Conservation (phyloP, 73 alveolate species). For the Effrenium voratum region DNA sequence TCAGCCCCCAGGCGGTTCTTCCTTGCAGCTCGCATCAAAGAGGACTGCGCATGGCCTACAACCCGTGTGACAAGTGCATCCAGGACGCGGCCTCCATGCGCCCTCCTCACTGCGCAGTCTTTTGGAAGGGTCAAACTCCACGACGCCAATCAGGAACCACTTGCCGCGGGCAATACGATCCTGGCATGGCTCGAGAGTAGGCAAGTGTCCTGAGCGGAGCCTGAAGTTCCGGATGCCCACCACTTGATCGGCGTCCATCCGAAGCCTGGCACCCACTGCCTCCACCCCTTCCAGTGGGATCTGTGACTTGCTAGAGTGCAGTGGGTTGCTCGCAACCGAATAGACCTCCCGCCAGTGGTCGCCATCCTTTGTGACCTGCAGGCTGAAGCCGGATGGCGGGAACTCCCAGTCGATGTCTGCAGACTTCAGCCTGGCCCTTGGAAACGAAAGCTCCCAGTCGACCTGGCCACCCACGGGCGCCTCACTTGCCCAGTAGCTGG, state of each 20-base stretch:
- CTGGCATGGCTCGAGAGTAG: constrained; percentile 20
- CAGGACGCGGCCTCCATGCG: too few relatives aligned
- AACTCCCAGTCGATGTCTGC: constrained; percentile 61
- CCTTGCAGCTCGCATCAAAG: too few relatives aligned
- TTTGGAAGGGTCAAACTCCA: constrained; percentile 54
- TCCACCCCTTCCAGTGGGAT: constrained; percentile 48
- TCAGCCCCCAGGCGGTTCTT: too few relatives aligned
- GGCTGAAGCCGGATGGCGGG: neutral
- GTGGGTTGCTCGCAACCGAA: neutral
- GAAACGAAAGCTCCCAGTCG: neutral
- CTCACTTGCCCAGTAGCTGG: constrained; percentile 63
- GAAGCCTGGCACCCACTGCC: neutral
- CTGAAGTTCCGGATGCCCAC: constrained; percentile 46
- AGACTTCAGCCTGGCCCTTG: neutral
- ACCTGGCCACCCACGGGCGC: neutral
- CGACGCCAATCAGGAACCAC: constrained; percentile 58
- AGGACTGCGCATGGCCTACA: too few relatives aligned
- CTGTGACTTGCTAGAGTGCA: neutral
- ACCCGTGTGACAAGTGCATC: too few relatives aligned
- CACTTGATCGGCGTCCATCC: neutral
- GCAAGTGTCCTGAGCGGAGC: neutral
- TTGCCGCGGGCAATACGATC: constrained; percentile 45
- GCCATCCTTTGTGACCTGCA: constrained; percentile 14
- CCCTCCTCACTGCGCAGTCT: constrained; percentile 13
- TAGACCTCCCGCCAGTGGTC: constrained; percentile 14